Conservation (phyloP, 768 basidiomycete genomes). For the Boletus vinaceobasis region DNA sequence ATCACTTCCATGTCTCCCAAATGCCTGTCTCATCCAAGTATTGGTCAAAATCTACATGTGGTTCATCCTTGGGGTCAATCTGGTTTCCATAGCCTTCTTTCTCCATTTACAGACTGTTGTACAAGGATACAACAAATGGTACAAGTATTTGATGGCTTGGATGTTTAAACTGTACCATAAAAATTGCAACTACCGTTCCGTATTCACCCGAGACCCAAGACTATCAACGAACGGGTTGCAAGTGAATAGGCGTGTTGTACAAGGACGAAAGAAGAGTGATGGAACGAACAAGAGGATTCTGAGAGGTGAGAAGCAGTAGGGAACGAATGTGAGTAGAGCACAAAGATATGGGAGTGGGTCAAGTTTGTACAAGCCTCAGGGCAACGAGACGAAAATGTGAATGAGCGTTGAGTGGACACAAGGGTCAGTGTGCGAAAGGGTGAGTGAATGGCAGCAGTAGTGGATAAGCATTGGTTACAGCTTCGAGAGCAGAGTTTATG, state of each 20-base stretch:
- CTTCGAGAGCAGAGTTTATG: not conserved
- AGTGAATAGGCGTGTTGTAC: constrained; percentile 10
- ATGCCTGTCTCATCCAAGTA: not conserved
- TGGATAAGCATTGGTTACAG: not conserved
- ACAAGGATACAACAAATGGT: constrained; percentile 23
- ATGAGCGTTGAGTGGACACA: constrained; percentile 1
- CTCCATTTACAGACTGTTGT: constrained; percentile 21
- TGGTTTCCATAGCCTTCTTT: constrained; percentile 1
- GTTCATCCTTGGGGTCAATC: not conserved
- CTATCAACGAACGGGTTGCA: constrained; percentile 12
- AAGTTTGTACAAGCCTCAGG: constrained; percentile 9
- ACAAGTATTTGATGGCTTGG: constrained; percentile 14
- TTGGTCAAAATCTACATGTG: not conserved
- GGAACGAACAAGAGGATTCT: not conserved
- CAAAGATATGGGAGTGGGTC: not conserved
- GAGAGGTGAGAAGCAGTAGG: not conserved
- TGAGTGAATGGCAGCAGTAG: constrained; percentile 1
- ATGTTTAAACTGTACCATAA: constrained; percentile 15
- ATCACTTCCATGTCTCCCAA: not conserved
- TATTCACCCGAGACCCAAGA: not conserved
- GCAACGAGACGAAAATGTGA: not conserved
- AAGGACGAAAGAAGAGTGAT: constrained; percentile 7
- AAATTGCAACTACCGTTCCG: constrained; percentile 13
- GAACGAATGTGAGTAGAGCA: not conserved
- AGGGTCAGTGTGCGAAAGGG: not conserved